phyloP scores from a whole-genome alignment of 441 rosid genomes.

The Hura crepitans region DNA sequence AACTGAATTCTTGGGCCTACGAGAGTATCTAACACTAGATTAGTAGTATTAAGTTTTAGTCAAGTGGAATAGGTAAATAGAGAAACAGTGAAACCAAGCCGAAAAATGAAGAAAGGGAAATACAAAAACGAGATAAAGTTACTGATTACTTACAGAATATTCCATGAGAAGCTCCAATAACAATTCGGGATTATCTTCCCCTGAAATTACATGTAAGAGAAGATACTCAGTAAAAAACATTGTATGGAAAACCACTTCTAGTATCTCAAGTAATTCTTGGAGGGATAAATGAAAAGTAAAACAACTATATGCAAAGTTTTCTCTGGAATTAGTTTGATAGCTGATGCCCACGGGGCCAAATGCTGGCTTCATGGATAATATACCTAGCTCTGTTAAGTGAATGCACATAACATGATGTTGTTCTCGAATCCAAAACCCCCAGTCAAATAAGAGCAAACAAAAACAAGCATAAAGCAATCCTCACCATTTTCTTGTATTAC shows the following conservation, averaged over 20 bases:
- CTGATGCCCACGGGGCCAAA: not conserved
- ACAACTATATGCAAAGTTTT: not conserved
- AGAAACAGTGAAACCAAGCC: too few species aligned
- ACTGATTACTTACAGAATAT: constrained; percentile 44
- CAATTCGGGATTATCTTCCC: constrained; percentile 62
- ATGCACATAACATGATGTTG: not conserved
- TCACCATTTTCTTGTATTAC: constrained; percentile 67
- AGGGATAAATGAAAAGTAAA: not conserved
- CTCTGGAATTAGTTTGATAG: not conserved
- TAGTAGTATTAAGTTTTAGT: too few species aligned
- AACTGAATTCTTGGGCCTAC: too few species aligned
- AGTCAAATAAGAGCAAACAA: constrained; percentile 4
- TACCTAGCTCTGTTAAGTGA: not conserved
- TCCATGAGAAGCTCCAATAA: constrained; percentile 60
- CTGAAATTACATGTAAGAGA: constrained; percentile 24
- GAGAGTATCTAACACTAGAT: too few species aligned
- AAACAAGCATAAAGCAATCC: constrained; percentile 9
- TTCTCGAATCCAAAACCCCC: not conserved
- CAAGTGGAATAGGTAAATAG: too few species aligned
- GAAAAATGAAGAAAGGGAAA: not conserved
- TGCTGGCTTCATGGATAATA: not conserved
- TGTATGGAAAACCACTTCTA: constrained; percentile 20
- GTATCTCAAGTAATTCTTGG: constrained; percentile 9
- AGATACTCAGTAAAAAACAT: too few species aligned
- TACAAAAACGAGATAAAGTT: not conserved